These are phyloP conservation scores for Penstemon barbatus DNA, from an alignment of 257 asterid genomes.

Conservation along the genomic window DNA sequence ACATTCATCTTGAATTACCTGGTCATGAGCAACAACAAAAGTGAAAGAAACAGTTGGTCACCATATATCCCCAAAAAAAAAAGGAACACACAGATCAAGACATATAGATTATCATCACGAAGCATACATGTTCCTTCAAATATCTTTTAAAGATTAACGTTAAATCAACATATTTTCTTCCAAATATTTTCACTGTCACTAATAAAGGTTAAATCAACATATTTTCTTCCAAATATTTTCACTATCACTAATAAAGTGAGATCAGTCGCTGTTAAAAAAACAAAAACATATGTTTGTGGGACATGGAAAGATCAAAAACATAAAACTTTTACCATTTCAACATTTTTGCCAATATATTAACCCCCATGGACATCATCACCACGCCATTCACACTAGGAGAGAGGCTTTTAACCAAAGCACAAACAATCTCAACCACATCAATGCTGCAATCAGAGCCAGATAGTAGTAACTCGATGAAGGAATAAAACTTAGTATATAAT, in stretches of 20 bases:
- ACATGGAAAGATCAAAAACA: slow-evolving; percentile 19
- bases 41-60: not conserved
- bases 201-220: not conserved
- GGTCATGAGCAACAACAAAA: slow-evolving; percentile 20
- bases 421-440: slow-evolving; percentile 74
- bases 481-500: slow-evolving; percentile 11
- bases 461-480: slow-evolving; percentile 19
- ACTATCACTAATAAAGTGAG: not conserved
- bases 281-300: slow-evolving; percentile 17
- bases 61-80: not conserved
- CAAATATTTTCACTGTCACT: slow-evolving; percentile 3
- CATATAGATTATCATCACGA: slow-evolving; percentile 18
- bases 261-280: not conserved
- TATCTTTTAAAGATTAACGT: not conserved
- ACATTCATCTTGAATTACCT: slow-evolving; percentile 19
- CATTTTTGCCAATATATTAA: slow-evolving; percentile 76
- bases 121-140: slow-evolving; percentile 12
- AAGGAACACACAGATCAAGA: slow-evolving; percentile 11
- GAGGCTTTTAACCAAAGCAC: slow-evolving; percentile 62
- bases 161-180: not conserved
- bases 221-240: slow-evolving; percentile 2
- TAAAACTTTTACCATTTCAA: slow-evolving; percentile 63
- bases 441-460: slow-evolving; percentile 53
- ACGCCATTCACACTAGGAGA: slow-evolving; percentile 63
- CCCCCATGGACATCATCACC: slow-evolving; percentile 73